Evolutionary conservation across 352 stramenopile species (phyloP), one percentile per base, ranked within the genome.

Genomic region (Phytophthora cryptogea): DNA sequence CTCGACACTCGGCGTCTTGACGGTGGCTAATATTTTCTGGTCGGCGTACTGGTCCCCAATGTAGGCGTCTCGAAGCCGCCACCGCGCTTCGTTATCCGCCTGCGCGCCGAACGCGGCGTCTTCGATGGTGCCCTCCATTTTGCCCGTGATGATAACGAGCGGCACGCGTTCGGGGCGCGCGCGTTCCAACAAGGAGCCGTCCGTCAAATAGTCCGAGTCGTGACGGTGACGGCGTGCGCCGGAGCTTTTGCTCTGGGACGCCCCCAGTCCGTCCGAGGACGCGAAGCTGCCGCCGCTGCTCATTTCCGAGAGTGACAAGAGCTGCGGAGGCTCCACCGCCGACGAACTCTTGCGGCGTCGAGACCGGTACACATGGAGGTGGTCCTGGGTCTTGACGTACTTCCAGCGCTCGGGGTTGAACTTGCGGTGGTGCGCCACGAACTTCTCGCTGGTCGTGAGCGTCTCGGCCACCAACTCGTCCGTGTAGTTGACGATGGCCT

Each of bases 31-130:
- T 8, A 79, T 59, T 37, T 70, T 68, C 36, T 60, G 55, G 44
- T 78, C 62, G 49, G 68, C 52, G 51, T 72, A 78, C 31, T 68
- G 36, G 35, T 78, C 66, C 0, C 66, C 62, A 8, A 78, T 59
- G 50, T 78, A 75, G 54, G 68, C 61, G 59, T 73, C 66, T 16
- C 66, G 63, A 11, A 79, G 52, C 26, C 56, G 40, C 73, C 64
- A 75, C 8, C 60, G 54, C 4, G 64, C 51, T 35, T 73, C 56
- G 16, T 75, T 78, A 32, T 74, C 65, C 14, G 68, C 66, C 4
- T 78, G 35, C 1, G 46, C 54, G 10, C 72, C 72, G 47, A 76
- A 70, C n/a, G 65, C 61, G 11, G 54, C 52, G 43, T 80, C 72
- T 31, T 78, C 68, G 20, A 80, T 48, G 1, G 57, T 73, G 13